A percentile compares a stretch with the other conserved stretches of the same genome.
Evolutionary conservation across 1,139 yeast species (phyloP).

Genomic region (Candida sp.): DNA sequence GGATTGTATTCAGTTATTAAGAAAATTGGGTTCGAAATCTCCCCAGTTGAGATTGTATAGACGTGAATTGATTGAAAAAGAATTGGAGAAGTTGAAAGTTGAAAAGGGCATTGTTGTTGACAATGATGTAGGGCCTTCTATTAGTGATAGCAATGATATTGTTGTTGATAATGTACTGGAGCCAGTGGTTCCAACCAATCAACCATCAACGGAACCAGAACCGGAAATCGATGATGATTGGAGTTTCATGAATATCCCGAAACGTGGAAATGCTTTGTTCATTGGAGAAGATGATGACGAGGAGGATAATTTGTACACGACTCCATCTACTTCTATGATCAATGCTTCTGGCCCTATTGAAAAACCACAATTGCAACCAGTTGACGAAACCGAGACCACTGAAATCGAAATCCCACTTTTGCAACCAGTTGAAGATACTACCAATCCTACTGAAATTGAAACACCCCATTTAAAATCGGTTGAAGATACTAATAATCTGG

Average conservation of each 20-base stretch:
- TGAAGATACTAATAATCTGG: constrained; percentile 3
- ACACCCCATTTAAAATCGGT: not conserved
- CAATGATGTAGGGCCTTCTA: constrained; percentile 2
- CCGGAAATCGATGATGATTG: constrained; percentile 29
- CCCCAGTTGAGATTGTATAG: constrained; percentile 33
- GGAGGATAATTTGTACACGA: constrained; percentile 6
- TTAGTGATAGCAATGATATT: constrained; percentile 4
- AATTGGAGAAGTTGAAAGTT: constrained; percentile 28
- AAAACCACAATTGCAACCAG: constrained; percentile 9
- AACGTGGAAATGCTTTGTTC: constrained; percentile 13
- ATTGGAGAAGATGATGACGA: constrained; percentile 26
- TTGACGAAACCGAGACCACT: constrained; percentile 3
- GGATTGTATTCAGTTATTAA: constrained; percentile 47
- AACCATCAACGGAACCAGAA: not conserved
- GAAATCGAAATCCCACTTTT: constrained; percentile 1
- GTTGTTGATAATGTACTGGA: constrained; percentile 2
- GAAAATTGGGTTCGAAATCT: constrained; percentile 32
- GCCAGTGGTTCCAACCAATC: not conserved
- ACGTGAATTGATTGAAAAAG: constrained; percentile 31
- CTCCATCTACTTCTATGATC: constrained; percentile 2
- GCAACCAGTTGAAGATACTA: not conserved
- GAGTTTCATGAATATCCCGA: constrained; percentile 24
- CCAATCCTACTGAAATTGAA: not conserved
- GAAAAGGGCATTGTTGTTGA: constrained; percentile 30
- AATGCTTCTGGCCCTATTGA: constrained; percentile 4